phyloP scores from a whole-genome alignment of 495 filamentous ascomycete genomes.

The Aspergillus mulundensis region DNA sequence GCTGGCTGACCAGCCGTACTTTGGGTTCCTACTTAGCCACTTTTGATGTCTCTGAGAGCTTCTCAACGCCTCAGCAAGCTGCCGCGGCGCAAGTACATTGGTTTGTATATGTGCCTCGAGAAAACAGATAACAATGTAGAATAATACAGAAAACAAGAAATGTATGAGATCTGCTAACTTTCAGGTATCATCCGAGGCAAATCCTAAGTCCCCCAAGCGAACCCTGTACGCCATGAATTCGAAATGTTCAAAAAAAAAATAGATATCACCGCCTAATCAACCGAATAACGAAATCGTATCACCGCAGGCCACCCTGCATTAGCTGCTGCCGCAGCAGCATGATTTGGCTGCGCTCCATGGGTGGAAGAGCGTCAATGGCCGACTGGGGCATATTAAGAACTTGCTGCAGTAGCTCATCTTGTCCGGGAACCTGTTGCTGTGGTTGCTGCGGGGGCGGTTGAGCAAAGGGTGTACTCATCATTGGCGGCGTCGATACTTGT shows the following conservation, averaged over 20 bases:
- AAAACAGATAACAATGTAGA: not conserved
- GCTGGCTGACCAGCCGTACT: not conserved
- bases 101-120: not conserved
- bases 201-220: constrained; percentile 9
- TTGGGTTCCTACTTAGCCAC: not conserved
- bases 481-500: constrained; percentile 54
- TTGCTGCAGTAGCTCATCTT: constrained; percentile 67
- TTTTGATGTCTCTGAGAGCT: not conserved
- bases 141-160: constrained; percentile 6
- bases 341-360: constrained; percentile 69
- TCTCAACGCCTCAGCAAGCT: not conserved
- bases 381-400: constrained; percentile 72
- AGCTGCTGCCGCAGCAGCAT: constrained; percentile 61
- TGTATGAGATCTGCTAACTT: constrained; percentile 13
- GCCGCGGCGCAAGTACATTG: not conserved
- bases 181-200: constrained; percentile 18
- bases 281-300: constrained; percentile 5
- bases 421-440: constrained; percentile 45
- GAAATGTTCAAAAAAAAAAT: constrained; percentile 1
- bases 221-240: constrained; percentile 16
- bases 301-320: constrained; percentile 44
- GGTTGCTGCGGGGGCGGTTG: constrained; percentile 41
- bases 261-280: constrained; percentile 2
- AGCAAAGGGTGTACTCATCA: constrained; percentile 54
- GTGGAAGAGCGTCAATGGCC: constrained; percentile 69